Conservation (phyloP, 164 flowering plant species). For the Stephania japonica region DNA sequence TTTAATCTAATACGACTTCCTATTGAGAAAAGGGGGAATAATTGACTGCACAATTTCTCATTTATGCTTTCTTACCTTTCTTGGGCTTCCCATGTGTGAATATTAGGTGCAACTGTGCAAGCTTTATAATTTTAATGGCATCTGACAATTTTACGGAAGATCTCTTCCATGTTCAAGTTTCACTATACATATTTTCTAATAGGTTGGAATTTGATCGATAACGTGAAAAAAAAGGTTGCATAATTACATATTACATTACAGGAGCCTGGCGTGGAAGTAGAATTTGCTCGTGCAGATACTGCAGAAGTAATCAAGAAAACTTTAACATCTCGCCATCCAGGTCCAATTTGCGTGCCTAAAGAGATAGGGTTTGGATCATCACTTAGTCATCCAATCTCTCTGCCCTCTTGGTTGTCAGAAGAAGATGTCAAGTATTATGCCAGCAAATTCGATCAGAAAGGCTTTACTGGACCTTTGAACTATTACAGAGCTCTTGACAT, state of each 20-base stretch:
- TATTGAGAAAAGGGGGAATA: background rate
- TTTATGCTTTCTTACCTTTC: background rate
- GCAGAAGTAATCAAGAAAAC: slow-evolving; percentile 29
- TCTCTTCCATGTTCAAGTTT: background rate
- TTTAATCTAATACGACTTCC: background rate
- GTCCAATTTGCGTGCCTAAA: slow-evolving; percentile 40
- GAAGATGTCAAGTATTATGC: slow-evolving; percentile 53
- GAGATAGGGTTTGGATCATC: slow-evolving; percentile 23
- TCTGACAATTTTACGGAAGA: background rate
- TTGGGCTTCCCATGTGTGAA: background rate
- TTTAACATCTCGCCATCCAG: slow-evolving; percentile 33
- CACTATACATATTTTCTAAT: background rate
- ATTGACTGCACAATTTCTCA: background rate
- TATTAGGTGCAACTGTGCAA: background rate
- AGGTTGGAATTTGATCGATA: background rate
- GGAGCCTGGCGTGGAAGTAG: slow-evolving; percentile 53
- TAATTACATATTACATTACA: slow-evolving; percentile 23
- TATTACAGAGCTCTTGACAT: slow-evolving; percentile 54
- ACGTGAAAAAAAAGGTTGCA: background rate
- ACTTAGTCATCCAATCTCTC: slow-evolving; percentile 4
- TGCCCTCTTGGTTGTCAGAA: slow-evolving; percentile 63
- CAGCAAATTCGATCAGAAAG: slow-evolving; percentile 35
- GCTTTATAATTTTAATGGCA: background rate
- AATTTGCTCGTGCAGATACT: slow-evolving; percentile 32
- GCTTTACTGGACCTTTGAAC: slow-evolving; percentile 73